Conservation (phyloP, 2,329 filamentous ascomycete genomes). For the Coniochaeta prunicola region DNA sequence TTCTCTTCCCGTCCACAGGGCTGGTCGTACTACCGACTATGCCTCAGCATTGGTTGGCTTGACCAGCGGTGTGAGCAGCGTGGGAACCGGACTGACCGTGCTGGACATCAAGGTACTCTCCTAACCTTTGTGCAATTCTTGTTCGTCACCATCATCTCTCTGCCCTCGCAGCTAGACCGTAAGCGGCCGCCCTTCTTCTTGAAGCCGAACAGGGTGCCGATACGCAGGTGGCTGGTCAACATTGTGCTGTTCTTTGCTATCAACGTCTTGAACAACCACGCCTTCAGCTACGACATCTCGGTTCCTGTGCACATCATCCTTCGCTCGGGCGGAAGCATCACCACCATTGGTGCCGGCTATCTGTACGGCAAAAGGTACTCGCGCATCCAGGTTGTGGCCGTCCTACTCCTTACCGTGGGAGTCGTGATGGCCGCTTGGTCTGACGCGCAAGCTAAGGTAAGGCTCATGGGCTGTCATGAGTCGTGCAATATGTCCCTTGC, state of each 20-base stretch:
- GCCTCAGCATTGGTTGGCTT: not conserved
- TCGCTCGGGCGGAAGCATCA: conserved; percentile 89
- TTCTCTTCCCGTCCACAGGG: not conserved
- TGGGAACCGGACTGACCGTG: not conserved
- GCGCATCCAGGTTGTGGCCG: conserved; percentile 70
- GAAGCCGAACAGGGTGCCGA: conserved; percentile 69
- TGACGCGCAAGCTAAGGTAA: conserved; percentile 76
- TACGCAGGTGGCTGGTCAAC: conserved; percentile 80
- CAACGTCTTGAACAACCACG: conserved; percentile 95
- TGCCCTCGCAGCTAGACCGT: conserved; percentile 65
- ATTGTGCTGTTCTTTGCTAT: conserved; percentile 88
- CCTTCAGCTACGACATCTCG: conserved; percentile 93
- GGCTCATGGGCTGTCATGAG: conserved; percentile 8
- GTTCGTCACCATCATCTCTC: conserved; percentile 72
- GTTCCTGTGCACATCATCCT: conserved; percentile 96
- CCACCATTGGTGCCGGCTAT: conserved; percentile 87
- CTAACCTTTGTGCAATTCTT: conserved; percentile 86
- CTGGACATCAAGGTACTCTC: conserved; percentile 55
- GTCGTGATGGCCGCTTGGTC: conserved; percentile 86
- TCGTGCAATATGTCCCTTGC: no score
- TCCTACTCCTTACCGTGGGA: conserved; percentile 75
- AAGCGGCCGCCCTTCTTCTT: conserved; percentile 65
- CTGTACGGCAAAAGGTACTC: conserved; percentile 82
- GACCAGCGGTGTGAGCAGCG: not conserved
- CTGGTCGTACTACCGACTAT: not conserved